These are phyloP conservation scores for Claviceps sp. DNA, from an alignment of 2,329 filamentous ascomycete genomes.

Conservation along the genomic window DNA sequence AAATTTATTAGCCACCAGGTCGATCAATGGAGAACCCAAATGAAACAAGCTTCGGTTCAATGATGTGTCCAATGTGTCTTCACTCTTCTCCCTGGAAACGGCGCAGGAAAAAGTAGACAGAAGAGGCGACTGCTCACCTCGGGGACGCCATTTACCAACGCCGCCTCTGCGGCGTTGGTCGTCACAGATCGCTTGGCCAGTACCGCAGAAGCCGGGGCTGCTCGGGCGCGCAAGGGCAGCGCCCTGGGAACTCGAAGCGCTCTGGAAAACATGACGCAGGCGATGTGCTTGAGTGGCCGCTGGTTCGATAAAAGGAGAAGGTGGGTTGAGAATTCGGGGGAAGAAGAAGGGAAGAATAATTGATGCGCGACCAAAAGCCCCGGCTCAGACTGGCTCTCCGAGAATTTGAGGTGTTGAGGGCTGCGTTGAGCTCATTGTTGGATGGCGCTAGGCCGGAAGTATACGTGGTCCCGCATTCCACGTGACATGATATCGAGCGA, in stretches of 20 bases:
- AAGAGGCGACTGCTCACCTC: constrained; percentile 22
- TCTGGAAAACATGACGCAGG: constrained; percentile 53
- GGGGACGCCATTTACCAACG: constrained; percentile 63
- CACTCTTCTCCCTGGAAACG: too few species aligned
- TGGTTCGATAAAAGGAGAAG: constrained; percentile 8
- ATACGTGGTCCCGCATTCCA: constrained; percentile 12
- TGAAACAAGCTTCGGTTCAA: too few species aligned
- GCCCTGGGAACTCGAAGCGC: constrained; percentile 49
- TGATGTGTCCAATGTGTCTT: too few species aligned
- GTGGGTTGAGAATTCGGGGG: background rate
- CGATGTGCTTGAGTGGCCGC: constrained; percentile 17
- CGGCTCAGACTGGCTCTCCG: constrained; percentile 12
- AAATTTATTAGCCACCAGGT: constrained; percentile 9
- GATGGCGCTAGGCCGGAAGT: constrained; percentile 17
- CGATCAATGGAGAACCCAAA: background rate
- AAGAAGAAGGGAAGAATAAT: constrained; percentile 14
- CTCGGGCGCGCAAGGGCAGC: constrained; percentile 39
- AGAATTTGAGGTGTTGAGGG: constrained; percentile 32
- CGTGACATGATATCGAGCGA: constrained; percentile 10
- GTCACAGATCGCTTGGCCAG: constrained; percentile 65
- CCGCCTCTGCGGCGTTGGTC: constrained; percentile 84
- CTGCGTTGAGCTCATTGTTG: constrained; percentile 29
- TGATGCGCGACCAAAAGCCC: constrained; percentile 9
- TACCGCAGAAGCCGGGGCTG: constrained; percentile 27
- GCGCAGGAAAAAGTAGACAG: constrained; percentile 6